Percentiles rank a stretch among this genome's conserved stretches.
These are phyloP conservation scores for Talaromyces borbonicus DNA, from an alignment of 495 filamentous ascomycete species.

Conservation along the genomic window DNA sequence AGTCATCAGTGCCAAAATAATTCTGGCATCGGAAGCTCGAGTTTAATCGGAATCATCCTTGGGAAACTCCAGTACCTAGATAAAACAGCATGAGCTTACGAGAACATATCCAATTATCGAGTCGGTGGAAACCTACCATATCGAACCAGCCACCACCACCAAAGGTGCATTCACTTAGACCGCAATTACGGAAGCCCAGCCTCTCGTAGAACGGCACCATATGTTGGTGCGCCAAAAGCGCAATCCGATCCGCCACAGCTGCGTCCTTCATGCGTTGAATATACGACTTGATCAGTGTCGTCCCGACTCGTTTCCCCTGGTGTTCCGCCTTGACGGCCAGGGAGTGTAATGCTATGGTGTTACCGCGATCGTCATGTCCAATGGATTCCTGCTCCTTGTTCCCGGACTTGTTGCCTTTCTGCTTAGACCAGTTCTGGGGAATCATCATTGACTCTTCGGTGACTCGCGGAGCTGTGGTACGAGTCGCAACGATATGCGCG, in stretches of 20 bases:
- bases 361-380: slow-evolving; percentile 61
- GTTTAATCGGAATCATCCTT: no score
- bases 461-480: slow-evolving; percentile 46
- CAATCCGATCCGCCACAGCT: slow-evolving; percentile 59
- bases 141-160: slow-evolving; percentile 77
- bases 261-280: slow-evolving; percentile 58
- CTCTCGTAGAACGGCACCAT: slow-evolving; percentile 66
- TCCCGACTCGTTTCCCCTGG: slow-evolving; percentile 66
- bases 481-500: slow-evolving; percentile 72
- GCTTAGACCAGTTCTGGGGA: slow-evolving; percentile 53
- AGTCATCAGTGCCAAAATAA: no score
- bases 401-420: slow-evolving; percentile 15
- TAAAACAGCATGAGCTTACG: no score
- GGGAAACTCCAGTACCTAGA: slow-evolving; percentile 8
- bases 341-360: slow-evolving; percentile 73
- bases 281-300: slow-evolving; percentile 64
- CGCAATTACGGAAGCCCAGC: slow-evolving; percentile 62
- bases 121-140: slow-evolving; percentile 23
- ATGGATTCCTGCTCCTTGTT: slow-evolving; percentile 25
- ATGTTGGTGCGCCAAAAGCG: slow-evolving; percentile 67
- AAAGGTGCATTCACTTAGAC: slow-evolving; percentile 54
- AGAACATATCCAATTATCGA: no score
- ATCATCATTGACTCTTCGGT: slow-evolving; percentile 71
- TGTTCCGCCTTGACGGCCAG: slow-evolving; percentile 68
- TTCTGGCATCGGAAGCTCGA: no score